Evolutionary conservation across 2,329 filamentous ascomycete species (phyloP).

Genomic region (Emydomyces testavorans): DNA sequence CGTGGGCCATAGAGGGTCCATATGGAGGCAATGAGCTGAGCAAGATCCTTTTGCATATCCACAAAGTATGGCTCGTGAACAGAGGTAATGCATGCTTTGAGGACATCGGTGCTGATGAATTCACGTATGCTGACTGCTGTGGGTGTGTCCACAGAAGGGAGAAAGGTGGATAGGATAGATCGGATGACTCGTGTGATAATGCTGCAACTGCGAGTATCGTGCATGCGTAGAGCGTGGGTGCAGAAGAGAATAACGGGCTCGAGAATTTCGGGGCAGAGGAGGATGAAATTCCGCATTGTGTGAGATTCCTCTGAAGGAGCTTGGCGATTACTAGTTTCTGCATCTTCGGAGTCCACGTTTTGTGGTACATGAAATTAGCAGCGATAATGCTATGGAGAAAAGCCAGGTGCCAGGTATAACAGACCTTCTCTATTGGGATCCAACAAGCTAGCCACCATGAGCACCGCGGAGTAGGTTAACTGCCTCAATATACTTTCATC

Average conservation of each 20-base stretch:
- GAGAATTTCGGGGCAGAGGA: slow-evolving; percentile 64
- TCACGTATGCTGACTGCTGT: slow-evolving; percentile 63
- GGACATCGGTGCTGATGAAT: slow-evolving; percentile 77
- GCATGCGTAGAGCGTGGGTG: slow-evolving; percentile 78
- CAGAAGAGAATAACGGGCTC: slow-evolving; percentile 86
- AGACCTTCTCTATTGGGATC: slow-evolving; percentile 59
- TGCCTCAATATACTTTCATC: slow-evolving; percentile 89
- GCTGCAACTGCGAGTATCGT: slow-evolving; percentile 76
- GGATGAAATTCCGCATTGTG: slow-evolving; percentile 65
- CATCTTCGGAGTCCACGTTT: neutral
- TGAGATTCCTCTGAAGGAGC: slow-evolving; percentile 11
- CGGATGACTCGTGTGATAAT: slow-evolving; percentile 79
- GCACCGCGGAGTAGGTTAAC: slow-evolving; percentile 80
- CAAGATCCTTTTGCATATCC: slow-evolving; percentile 86
- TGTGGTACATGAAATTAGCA: neutral
- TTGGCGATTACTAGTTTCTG: neutral
- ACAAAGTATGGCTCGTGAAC: slow-evolving; percentile 95
- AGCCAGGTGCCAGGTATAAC: slow-evolving; percentile 16
- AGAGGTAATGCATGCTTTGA: slow-evolving; percentile 79
- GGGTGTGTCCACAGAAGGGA: slow-evolving; percentile 32
- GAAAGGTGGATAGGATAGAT: slow-evolving; percentile 70
- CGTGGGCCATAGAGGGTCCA: slow-evolving; percentile 61
- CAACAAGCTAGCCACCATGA: slow-evolving; percentile 80
- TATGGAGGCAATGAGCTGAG: slow-evolving; percentile 74
- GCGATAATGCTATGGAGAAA: neutral